These are phyloP conservation scores for Sugiyamaella pinicola DNA, from an alignment of 1,139 yeast genomes.

Conservation along the genomic window DNA sequence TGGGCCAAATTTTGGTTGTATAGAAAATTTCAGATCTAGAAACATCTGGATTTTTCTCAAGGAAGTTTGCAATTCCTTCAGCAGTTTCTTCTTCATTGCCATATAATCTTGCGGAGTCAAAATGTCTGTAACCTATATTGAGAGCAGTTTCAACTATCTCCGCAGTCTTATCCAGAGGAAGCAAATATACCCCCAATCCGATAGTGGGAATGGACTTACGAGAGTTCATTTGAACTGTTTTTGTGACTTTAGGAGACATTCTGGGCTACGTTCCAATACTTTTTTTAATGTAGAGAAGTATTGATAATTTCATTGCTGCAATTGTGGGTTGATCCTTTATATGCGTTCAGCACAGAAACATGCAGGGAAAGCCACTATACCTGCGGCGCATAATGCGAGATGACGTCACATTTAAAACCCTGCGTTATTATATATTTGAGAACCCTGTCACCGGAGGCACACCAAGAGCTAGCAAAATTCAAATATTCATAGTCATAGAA, in stretches of 20 bases:
- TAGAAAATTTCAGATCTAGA: constrained; percentile 63
- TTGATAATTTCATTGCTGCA: background rate
- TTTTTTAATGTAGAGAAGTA: background rate
- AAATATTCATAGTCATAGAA: constrained; percentile 7
- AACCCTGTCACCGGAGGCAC: too few relatives aligned
- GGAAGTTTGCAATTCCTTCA: constrained; percentile 50
- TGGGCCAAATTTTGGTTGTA: constrained; percentile 68
- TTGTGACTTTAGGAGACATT: constrained; percentile 7
- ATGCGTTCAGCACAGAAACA: background rate
- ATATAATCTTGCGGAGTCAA: constrained; percentile 63
- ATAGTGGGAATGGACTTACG: constrained; percentile 58
- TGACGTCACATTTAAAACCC: background rate
- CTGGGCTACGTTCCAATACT: background rate
- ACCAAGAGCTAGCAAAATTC: background rate
- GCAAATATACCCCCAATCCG: constrained; percentile 61
- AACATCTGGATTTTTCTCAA: constrained; percentile 42
- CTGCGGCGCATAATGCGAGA: background rate
- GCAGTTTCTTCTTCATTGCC: constrained; percentile 58
- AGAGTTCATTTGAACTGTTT: constrained; percentile 34
- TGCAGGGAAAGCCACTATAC: constrained; percentile 4
- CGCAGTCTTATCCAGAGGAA: constrained; percentile 46
- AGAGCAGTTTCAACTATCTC: constrained; percentile 54
- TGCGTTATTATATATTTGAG: too few relatives aligned
- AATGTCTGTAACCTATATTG: constrained; percentile 66
- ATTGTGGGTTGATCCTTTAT: background rate